Base-by-base conservation (phyloP, 306 rosid species). In the Dalbergia oliveri region DNA sequence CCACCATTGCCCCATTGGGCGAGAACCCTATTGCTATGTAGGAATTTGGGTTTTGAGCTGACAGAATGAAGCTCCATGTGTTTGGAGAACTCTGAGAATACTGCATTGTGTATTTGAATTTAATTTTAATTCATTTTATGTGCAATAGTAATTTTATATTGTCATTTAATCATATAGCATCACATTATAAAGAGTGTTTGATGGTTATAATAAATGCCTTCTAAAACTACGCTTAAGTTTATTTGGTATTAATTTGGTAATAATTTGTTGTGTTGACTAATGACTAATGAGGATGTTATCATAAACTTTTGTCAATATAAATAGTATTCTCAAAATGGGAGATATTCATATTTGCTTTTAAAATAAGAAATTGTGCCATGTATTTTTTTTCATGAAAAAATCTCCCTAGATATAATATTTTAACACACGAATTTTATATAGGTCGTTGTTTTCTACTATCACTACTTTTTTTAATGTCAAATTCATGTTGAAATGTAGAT, bases 1-100 rank as follows among this genome's bases (percentile, higher is more conserved):
- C 94, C 12, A 86, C 86, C 97, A 93, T 93, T 18, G 26, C 77
- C 16, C 97, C 97, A 59, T 64, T 79, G 15, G 84, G 84, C 41
- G 97, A 90, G 86, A 93, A 93, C 7, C 96, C 97, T 18, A 93
- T 89, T 57, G 92, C 89, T 63, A 90, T 83, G 70, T 82, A 93
- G 0, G 94, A 84, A 61, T 84, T 83, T 60, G 72, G 73, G 50
- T 78, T 80, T 6, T 92, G 96, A 6, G 88, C 82, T 60, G 97
- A 90, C 10, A 93, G 84, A 70, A 93, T 82, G 84, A 93, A 93
- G 83, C 88, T 89, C 97, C 97, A 93, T 63, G 47, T 64, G 75
- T 75, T 83, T 59, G 87, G 15, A 58, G 88, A 72, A 51, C 83
- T 71, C 57, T 86, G 83, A 73, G 72, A 66, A 80, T 86, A 93